phyloP scores from a whole-genome alignment of 345 rosid genomes.

The Lepidium didymum region DNA sequence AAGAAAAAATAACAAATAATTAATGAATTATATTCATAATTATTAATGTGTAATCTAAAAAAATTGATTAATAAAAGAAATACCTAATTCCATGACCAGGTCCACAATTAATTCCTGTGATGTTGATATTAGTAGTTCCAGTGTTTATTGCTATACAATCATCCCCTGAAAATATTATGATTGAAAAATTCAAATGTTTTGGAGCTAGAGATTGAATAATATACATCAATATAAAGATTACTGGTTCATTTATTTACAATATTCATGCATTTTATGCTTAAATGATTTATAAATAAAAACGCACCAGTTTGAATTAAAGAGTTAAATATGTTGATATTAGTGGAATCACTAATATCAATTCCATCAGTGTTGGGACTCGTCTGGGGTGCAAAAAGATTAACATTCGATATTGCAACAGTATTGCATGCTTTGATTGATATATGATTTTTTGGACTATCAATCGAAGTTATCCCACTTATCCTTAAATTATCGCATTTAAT shows the following conservation, averaged over 20 bases:
- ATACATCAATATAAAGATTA: neutral
- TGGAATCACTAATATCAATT: neutral
- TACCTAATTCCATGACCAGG: constrained; percentile 33
- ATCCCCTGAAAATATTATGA: constrained; percentile 1
- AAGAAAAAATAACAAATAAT: neutral
- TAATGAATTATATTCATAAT: neutral
- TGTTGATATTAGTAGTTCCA: constrained; percentile 17
- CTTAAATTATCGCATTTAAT: neutral
- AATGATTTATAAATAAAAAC: neutral
- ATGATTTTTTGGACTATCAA: constrained; percentile 17
- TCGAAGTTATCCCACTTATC: neutral
- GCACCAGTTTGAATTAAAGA: constrained; percentile 13
- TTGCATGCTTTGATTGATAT: neutral
- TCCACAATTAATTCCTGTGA: constrained; percentile 17
- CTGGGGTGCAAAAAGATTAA: constrained; percentile 9
- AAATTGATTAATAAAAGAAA: neutral
- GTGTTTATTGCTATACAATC: constrained; percentile 26
- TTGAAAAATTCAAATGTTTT: neutral
- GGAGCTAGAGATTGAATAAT: neutral
- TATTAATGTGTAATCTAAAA: neutral
- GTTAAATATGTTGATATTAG: neutral
- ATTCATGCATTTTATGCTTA: neutral
- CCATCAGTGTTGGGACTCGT: constrained; percentile 22
- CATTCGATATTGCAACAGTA: constrained; percentile 3
- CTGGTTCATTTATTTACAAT: too few species aligned